A percentile compares a stretch with the other conserved stretches of the same genome.
These are phyloP conservation scores for Coemansia sp. DNA, from an alignment of 192 early-diverging fungal genomes.

Conservation along the genomic window DNA sequence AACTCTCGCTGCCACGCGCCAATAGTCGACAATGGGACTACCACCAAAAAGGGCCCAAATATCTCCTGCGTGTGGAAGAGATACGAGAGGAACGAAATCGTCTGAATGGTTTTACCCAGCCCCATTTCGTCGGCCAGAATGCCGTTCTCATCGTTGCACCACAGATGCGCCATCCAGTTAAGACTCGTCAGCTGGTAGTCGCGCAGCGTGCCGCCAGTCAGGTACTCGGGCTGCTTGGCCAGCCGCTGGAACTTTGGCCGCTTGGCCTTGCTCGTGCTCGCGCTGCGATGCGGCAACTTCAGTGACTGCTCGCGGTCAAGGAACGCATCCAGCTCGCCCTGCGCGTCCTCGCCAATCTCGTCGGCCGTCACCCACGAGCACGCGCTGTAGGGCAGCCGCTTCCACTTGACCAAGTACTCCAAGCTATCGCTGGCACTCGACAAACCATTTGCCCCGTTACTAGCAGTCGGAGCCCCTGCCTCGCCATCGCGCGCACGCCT, in stretches of 20 bases:
- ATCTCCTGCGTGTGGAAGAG: slow-evolving; percentile 81
- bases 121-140: slow-evolving; percentile 97
- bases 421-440: slow-evolving; percentile 51
- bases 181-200: slow-evolving; percentile 95
- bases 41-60: slow-evolving; percentile 94
- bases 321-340: slow-evolving; percentile 85
- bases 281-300: slow-evolving; percentile 72
- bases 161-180: slow-evolving; percentile 97
- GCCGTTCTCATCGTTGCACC: slow-evolving; percentile 94
- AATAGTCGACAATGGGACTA: slow-evolving; percentile 95
- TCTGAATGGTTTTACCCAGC: slow-evolving; percentile 97
- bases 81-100: slow-evolving; percentile 89
- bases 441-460: not conserved
- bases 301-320: slow-evolving; percentile 75
- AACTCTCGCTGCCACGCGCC: slow-evolving; percentile 96
- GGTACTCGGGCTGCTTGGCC: slow-evolving; percentile 76
- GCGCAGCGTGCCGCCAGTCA: slow-evolving; percentile 84
- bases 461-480: slow-evolving; percentile 12
- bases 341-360: slow-evolving; percentile 71
- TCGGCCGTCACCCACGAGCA: slow-evolving; percentile 85
- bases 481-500: slow-evolving; percentile 43
- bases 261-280: slow-evolving; percentile 52
- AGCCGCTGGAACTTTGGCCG: slow-evolving; percentile 81
- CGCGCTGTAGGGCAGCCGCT: slow-evolving; percentile 81
- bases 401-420: slow-evolving; percentile 96